phyloP scores from a whole-genome alignment of 108 stramenopile genomes.

The Cyclotella distinguenda region DNA sequence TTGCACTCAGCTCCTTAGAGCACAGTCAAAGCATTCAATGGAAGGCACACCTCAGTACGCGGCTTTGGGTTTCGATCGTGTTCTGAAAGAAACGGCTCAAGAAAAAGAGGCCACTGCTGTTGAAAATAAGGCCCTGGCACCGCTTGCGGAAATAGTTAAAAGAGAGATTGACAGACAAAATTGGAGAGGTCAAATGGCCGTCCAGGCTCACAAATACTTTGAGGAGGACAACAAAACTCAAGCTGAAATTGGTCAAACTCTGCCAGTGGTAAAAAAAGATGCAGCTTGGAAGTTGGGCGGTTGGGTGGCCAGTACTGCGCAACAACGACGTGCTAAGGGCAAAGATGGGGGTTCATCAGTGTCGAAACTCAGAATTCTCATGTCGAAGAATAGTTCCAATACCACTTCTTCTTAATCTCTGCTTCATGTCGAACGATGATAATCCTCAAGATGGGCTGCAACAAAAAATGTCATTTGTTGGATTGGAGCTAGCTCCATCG shows the following conservation, averaged over 20 bases:
- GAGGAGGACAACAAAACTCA: slow-evolving; percentile 35
- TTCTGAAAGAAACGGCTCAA: slow-evolving; percentile 72
- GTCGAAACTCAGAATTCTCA: slow-evolving; percentile 64
- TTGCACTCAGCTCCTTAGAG: slow-evolving; percentile 62
- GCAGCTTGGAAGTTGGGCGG: slow-evolving; percentile 79
- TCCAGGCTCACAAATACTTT: slow-evolving; percentile 55
- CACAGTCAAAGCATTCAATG: slow-evolving; percentile 56
- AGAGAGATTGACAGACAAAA: slow-evolving; percentile 72
- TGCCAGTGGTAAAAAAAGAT: slow-evolving; percentile 74
- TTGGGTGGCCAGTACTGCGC: slow-evolving; percentile 82
- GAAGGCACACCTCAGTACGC: slow-evolving; percentile 61
- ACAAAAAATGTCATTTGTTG: not conserved
- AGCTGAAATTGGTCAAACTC: slow-evolving; percentile 67
- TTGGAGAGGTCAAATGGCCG: slow-evolving; percentile 83
- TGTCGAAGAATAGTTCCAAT: not conserved
- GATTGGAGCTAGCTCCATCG: not conserved
- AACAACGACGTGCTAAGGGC: slow-evolving; percentile 68
- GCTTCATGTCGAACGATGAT: not conserved
- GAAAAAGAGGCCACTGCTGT: slow-evolving; percentile 63
- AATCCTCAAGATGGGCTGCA: not conserved
- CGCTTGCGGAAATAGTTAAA: slow-evolving; percentile 49
- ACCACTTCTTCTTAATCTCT: no score
- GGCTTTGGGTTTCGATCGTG: slow-evolving; percentile 59
- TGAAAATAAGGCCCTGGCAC: slow-evolving; percentile 62
- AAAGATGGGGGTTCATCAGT: slow-evolving; percentile 81